Conservation (phyloP, 208 protist species). For the Sergeia podlipaevii region DNA sequence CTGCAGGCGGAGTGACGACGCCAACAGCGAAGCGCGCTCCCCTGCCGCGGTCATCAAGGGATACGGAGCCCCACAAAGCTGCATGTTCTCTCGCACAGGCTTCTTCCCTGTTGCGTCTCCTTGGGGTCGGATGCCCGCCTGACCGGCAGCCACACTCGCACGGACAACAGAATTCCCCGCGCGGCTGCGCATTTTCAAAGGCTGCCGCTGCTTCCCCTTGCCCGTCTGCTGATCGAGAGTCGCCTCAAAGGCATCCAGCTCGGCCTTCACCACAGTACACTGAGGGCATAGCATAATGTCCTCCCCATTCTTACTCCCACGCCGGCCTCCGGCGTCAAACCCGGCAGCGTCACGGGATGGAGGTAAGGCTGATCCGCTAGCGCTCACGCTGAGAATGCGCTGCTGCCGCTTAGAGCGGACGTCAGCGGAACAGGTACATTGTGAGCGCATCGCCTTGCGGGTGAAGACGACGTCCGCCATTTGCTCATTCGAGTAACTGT, state of each 20-base stretch:
- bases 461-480: background rate
- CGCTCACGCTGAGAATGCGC: no score
- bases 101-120: no score
- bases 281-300: slow-evolving; percentile 2
- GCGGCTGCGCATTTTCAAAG: background rate
- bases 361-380: no score
- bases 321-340: no score
- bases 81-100: background rate
- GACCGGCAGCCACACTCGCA: no score
- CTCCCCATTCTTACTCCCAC: no score
- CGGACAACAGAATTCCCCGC: no score
- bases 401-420: background rate
- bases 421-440: background rate
- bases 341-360: slow-evolving; percentile 5
- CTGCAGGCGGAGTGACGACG: slow-evolving; percentile 25
- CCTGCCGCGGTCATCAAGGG: slow-evolving; percentile 3
- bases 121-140: no score
- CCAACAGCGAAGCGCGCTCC: slow-evolving; percentile 16
- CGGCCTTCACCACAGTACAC: slow-evolving; percentile 11
- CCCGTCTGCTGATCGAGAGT: slow-evolving; percentile 1
- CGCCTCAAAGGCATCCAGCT: slow-evolving; percentile 14
- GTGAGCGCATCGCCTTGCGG: background rate
- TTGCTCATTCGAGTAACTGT: slow-evolving; percentile 1
- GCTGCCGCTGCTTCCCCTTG: background rate
- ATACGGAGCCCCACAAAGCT: background rate